Percentiles rank a stretch among this genome's conserved stretches.
Conservation (phyloP, 2,329 filamentous ascomycete species). For the Curvularia hawaiiensis region DNA sequence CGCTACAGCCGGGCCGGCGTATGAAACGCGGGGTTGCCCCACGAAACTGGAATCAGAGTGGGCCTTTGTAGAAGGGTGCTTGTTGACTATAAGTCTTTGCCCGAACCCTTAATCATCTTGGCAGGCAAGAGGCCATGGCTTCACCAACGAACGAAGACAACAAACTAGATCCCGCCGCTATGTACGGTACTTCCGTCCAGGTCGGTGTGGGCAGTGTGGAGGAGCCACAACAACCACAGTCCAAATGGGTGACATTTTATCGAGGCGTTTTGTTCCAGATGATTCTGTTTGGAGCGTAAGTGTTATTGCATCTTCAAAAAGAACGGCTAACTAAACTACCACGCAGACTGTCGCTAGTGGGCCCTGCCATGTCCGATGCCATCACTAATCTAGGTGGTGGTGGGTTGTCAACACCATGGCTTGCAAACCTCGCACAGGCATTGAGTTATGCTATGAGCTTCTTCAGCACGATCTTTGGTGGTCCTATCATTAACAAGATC, state of each 20-base stretch:
- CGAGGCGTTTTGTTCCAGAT: constrained; percentile 17
- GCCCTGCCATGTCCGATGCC: constrained; percentile 17
- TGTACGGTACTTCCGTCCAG: not conserved
- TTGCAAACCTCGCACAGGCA: constrained; percentile 16
- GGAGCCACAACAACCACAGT: constrained; percentile 3
- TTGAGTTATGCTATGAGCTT: constrained; percentile 16
- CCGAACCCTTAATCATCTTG: not conserved
- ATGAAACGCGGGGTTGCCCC: constrained; percentile 4
- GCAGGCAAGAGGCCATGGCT: constrained; percentile 6
- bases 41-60: not conserved
- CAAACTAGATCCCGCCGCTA: constrained; percentile 3
- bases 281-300: constrained; percentile 17
- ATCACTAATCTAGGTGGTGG: constrained; percentile 17
- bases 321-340: not conserved
- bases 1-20: constrained; percentile 11
- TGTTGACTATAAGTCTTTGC: not conserved
- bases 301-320: not conserved
- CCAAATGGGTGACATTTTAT: constrained; percentile 9
- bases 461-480: constrained; percentile 15
- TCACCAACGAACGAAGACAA: constrained; percentile 2
- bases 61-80: not conserved
- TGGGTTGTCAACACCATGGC: constrained; percentile 17
- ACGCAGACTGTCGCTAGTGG: constrained; percentile 14
- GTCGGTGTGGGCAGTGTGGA: constrained; percentile 7
- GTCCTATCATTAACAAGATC: constrained; percentile 18